Percentiles rank a stretch among this genome's conserved stretches.
phyloP scores from a whole-genome alignment of 2,329 filamentous ascomycete genomes.

The Colletotrichum incanum region DNA sequence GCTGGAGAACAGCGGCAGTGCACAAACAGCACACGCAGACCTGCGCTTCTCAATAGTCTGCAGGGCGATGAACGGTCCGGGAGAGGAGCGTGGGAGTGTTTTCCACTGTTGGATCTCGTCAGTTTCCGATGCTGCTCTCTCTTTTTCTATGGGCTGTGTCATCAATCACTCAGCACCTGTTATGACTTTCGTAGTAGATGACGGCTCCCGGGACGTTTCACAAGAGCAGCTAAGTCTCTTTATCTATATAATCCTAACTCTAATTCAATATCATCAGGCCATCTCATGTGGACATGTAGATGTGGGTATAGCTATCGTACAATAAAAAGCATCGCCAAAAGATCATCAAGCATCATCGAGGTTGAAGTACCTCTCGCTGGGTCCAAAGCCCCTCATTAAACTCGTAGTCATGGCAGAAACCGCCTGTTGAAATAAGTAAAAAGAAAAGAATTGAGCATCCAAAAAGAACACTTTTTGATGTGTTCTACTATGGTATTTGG shows the following conservation, averaged over 20 bases:
- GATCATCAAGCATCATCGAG: neutral
- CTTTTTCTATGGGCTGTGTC: no score
- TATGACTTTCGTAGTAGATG: no score
- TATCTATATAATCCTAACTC: neutral
- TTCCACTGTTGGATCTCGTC: no score
- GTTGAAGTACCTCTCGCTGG: neutral
- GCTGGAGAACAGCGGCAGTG: no score
- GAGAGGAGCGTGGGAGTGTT: no score
- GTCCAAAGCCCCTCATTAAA: neutral
- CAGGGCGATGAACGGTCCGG: no score
- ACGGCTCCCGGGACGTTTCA: no score
- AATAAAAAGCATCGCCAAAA: neutral
- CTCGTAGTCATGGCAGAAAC: neutral
- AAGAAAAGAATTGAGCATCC: neutral
- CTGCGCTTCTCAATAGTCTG: no score
- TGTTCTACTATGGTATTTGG: neutral
- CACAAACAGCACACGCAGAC: no score
- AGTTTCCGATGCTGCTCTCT: no score
- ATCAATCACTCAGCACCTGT: no score
- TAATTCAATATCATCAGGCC: neutral
- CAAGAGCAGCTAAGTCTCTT: neutral
- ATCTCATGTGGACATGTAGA: neutral
- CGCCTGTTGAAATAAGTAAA: neutral
- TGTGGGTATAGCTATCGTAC: constrained; percentile 12
- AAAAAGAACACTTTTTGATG: neutral